Base-by-base conservation (phyloP, 805 yeast genomes). In the Metschnikowia sp. region DNA sequence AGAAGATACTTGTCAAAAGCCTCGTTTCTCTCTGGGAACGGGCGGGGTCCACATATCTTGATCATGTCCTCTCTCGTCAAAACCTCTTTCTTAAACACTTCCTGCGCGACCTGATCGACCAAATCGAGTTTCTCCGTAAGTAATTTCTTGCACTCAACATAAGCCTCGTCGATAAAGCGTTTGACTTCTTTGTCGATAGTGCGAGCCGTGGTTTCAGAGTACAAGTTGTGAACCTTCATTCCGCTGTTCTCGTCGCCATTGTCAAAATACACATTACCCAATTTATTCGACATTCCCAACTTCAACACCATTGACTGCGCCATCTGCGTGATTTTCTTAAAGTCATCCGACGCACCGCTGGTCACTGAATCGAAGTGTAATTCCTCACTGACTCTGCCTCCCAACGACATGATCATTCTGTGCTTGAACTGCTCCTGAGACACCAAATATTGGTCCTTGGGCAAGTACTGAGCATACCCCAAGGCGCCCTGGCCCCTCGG, bases 401-500 rank as follows among this genome's bases (percentile, higher is more conserved):
- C 99, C 40, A 94, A 75, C 0, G 97, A 86, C 98, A 94, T 95
- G 28, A 90, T 82, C 96, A 94, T 91, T 55, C 96, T 79, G 65
- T 94, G 96, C 55, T 75, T 76, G 52, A 91, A 79, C 66, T 94
- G 97, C 53, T 82, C 77, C 48, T 84, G 83, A 30, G 85, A 80
- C 56, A 88, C 73, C 60, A 94, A 73, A 61, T 88, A 90, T 49
- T 85, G 83, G 64, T 94, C 99, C 42, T 92, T 89, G 2, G 99
- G 99, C 54, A 95, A 76, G 63, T 92, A 95, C 65, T 94, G 97
- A 1, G 99, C 99, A 65, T 95, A 94, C 19, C 99, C 99, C 44
- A 94, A 76, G 2, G 98, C 96, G 54, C 96, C 96, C 68, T 86
- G 94, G 12, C 98, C 98, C 60, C 98, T 80, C 36, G 99, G 99